Base-by-base conservation (phyloP, 495 filamentous ascomycete genomes). In the Aspergillus kassunensis region DNA sequence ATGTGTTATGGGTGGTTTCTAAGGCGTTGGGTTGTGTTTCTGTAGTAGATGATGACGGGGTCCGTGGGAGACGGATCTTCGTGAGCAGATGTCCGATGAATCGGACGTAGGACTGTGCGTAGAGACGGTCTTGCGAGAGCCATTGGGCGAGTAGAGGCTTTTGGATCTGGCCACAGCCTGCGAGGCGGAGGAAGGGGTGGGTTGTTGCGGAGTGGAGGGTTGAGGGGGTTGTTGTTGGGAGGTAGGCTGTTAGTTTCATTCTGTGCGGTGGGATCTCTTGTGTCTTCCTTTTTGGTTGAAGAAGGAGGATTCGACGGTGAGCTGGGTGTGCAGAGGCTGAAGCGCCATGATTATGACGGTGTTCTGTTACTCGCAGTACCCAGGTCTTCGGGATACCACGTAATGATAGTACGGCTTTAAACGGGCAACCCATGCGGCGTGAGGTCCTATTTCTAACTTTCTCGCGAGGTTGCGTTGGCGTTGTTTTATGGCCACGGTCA, bases 81-180 rank as follows among this genome's bases (percentile, higher is more conserved):
- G 80, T 68, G 27, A 91, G 79, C 15, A 90, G 61, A n/a, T 71
- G 68, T 15, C 84, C 85, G 27, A 84, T 81, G 59, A 87, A 88
- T 31, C 82, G 73, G 62, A 89, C 73, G 63, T 87, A 88, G 43
- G 81, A 80, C 54, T 88, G 85, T 18, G 85, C 81, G 68, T 90
- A 90, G 45, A 90, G 76, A 8, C 84, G 71, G 70, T 91, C 88
- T 67, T 90, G 86, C 19, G 84, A 77, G 34, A 91, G 79, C 87
- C 87, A 91, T 64, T 79, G 73, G 30, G 79, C 76, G 11, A 90
- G 77, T 0, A 70, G 62, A 1, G 67, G 56, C 37, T 80, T 78
- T 18, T 78, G 65, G 27, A 90, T 72, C 4, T 71, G 77, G 49
- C 87, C 87, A 44, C 73, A 67, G 21, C 86, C 86, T 21, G 86